A percentile compares a stretch with the other conserved stretches of the same genome.
These are phyloP conservation scores for Scheffersomyces insectosa DNA, from an alignment of 1,139 yeast species.

Conservation along the genomic window DNA sequence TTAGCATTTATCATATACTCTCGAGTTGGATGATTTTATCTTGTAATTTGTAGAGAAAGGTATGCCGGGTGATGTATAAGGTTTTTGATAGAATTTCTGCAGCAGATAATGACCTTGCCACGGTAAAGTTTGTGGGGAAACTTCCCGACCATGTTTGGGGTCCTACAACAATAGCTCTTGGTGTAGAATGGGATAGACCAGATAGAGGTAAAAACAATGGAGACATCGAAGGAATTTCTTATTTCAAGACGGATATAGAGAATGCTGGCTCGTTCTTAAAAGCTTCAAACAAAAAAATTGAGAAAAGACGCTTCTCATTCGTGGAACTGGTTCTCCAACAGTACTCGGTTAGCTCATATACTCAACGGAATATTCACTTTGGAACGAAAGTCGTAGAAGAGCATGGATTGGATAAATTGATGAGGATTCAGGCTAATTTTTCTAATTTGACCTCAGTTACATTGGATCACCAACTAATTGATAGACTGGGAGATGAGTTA, in stretches of 20 bases:
- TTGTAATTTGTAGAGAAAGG: no score
- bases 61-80: no score
- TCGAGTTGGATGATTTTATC: no score
- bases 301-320: constrained; percentile 30
- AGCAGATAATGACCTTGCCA: constrained; percentile 43
- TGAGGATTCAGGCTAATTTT: constrained; percentile 48
- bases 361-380: constrained; percentile 30
- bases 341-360: constrained; percentile 38
- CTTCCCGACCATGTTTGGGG: constrained; percentile 61
- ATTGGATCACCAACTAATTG: constrained; percentile 41
- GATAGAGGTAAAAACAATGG: constrained; percentile 81
- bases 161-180: constrained; percentile 48
- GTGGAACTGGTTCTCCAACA: constrained; percentile 49
- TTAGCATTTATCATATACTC: no score
- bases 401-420: constrained; percentile 64
- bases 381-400: constrained; percentile 61
- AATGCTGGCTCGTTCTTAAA: constrained; percentile 72
- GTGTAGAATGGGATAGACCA: constrained; percentile 85
- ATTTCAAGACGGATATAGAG: constrained; percentile 45
- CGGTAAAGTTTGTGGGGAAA: constrained; percentile 61
- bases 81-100: constrained; percentile 4
- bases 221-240: constrained; percentile 55
- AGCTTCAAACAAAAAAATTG: constrained; percentile 29
- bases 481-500: constrained; percentile 11
- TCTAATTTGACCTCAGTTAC: constrained; percentile 48